These are phyloP conservation scores for Rhodotorula paludigena DNA, from an alignment of 768 basidiomycete genomes.

Conservation along the genomic window DNA sequence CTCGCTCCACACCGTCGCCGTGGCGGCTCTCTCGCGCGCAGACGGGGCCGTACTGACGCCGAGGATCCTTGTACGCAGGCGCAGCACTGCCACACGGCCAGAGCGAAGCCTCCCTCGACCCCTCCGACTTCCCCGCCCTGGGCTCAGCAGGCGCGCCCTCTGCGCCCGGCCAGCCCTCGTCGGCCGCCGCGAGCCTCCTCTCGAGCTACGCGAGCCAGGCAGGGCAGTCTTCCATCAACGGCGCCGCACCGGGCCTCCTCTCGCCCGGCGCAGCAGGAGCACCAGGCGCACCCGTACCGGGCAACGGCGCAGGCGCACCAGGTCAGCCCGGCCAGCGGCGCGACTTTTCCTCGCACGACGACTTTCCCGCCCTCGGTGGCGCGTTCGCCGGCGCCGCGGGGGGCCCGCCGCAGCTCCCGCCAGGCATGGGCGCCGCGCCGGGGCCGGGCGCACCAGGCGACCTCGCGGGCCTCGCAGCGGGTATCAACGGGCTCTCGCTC, in stretches of 20 bases:
- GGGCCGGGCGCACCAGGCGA: background rate
- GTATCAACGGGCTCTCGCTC: conserved; percentile 27
- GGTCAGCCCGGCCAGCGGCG: background rate
- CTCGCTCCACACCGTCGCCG: background rate
- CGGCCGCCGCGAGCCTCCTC: conserved; percentile 22
- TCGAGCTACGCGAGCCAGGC: conserved; percentile 34
- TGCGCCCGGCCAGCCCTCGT: too few species aligned
- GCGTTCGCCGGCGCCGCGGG: background rate
- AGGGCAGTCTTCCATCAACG: conserved; percentile 13
- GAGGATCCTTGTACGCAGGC: background rate
- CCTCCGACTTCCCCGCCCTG: conserved; percentile 72
- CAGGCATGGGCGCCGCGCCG: background rate
- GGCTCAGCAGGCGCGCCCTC: too few species aligned
- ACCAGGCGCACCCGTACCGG: conserved; percentile 28
- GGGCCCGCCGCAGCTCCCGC: background rate
- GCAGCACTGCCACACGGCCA: background rate
- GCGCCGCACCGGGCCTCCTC: conserved; percentile 44
- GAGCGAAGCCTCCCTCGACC: conserved; percentile 2
- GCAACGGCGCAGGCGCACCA: background rate
- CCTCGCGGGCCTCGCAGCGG: background rate
- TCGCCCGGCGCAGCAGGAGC: conserved; percentile 51
- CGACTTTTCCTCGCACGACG: conserved; percentile 24
- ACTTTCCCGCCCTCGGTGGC: conserved; percentile 37
- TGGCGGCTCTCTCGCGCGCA: too few species aligned
- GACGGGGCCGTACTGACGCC: too few species aligned